Evolutionary conservation across 345 rosid genomes (phyloP).

Genomic region (Eucalyptus leucophloia): DNA sequence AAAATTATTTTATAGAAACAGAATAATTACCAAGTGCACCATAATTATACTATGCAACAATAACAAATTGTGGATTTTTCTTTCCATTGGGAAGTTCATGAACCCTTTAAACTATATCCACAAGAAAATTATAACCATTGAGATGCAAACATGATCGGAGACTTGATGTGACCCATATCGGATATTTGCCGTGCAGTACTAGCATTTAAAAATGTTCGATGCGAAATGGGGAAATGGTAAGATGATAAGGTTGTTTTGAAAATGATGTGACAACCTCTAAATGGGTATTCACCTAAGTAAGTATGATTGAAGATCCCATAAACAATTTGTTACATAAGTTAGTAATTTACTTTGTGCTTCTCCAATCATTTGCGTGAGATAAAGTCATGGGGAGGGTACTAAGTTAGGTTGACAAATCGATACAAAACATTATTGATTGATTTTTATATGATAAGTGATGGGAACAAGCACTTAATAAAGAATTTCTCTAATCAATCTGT

Average conservation of each 20-base stretch:
- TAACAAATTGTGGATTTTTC: too few species aligned
- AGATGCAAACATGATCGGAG: not conserved
- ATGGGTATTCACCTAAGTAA: not conserved
- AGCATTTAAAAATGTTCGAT: not conserved
- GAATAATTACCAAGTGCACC: accelerated
- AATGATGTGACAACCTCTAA: not conserved
- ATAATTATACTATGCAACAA: too few species aligned
- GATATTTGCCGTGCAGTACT: not conserved
- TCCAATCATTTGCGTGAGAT: not conserved
- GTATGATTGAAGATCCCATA: not conserved
- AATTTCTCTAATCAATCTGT: not conserved
- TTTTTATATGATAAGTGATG: not conserved
- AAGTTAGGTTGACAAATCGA: not conserved
- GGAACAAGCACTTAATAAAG: not conserved
- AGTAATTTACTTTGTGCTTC: not conserved
- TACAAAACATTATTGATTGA: not conserved
- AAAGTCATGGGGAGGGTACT: not conserved
- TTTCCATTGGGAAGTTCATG: not conserved
- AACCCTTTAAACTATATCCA: not conserved
- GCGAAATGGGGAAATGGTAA: not conserved
- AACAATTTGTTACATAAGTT: not conserved
- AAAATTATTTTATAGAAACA: too few species aligned
- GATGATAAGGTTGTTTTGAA: not conserved
- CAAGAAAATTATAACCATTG: not conserved
- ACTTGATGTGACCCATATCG: not conserved